Evolutionary conservation across 2,329 filamentous ascomycete genomes (phyloP).

Genomic region (Sclerotinia spermophila): DNA sequence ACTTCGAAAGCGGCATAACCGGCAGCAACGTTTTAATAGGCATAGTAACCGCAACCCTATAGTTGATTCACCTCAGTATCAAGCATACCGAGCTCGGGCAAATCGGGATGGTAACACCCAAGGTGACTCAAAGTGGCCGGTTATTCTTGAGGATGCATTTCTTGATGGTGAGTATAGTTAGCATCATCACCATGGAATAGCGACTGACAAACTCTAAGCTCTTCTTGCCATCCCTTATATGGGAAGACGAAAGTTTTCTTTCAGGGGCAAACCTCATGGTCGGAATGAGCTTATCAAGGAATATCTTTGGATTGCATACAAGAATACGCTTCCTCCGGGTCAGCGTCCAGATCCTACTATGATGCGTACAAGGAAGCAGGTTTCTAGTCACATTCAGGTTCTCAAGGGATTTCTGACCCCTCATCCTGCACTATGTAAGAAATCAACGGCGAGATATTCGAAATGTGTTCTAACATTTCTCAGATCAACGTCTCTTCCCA

Average conservation of each 20-base stretch:
- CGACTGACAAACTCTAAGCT: slow-evolving; percentile 41
- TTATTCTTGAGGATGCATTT: slow-evolving; percentile 62
- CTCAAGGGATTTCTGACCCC: slow-evolving; percentile 63
- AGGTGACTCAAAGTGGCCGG: slow-evolving; percentile 59
- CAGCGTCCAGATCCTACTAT: slow-evolving; percentile 45
- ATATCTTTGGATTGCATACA: slow-evolving; percentile 56
- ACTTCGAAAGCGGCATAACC: slow-evolving; percentile 36
- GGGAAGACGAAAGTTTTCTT: slow-evolving; percentile 63
- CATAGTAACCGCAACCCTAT: slow-evolving; percentile 51
- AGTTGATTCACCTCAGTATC: slow-evolving; percentile 59
- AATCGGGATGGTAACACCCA: slow-evolving; percentile 58
- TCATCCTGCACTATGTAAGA: slow-evolving; percentile 57
- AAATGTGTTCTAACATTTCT: slow-evolving; percentile 20
- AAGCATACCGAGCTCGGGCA: slow-evolving; percentile 63
- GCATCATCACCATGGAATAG: neutral
- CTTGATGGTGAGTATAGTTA: slow-evolving; percentile 54
- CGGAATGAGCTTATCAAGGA: slow-evolving; percentile 69
- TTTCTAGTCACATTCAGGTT: slow-evolving; percentile 69
- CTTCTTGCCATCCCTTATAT: slow-evolving; percentile 63
- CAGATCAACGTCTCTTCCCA: slow-evolving; percentile 53
- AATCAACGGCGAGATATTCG: neutral
- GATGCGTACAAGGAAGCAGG: slow-evolving; percentile 54
- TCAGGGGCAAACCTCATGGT: slow-evolving; percentile 60
- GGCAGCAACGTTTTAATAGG: slow-evolving; percentile 32
- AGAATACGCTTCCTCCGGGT: slow-evolving; percentile 43